Evolutionary conservation across 495 filamentous ascomycete genomes (phyloP).

Genomic region (Annulohypoxylon stygium): DNA sequence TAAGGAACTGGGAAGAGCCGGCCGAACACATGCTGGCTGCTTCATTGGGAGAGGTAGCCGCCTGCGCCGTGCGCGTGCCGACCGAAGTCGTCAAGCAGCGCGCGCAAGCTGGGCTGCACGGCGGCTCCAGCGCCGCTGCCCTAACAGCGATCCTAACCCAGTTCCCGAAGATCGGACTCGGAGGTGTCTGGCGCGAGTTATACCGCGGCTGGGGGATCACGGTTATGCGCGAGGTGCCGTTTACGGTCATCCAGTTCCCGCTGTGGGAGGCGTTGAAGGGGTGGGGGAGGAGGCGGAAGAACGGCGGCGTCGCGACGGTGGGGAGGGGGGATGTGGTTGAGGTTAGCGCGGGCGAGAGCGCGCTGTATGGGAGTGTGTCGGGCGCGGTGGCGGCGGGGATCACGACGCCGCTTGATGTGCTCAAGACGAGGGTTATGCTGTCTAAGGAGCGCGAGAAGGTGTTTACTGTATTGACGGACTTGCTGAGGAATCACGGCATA

Average conservation of each 20-base stretch:
- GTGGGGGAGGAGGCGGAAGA: slow-evolving; percentile 57
- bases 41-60: slow-evolving; percentile 88
- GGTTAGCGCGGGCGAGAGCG: slow-evolving; percentile 82
- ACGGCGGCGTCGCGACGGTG: background rate
- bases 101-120: slow-evolving; percentile 84
- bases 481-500: slow-evolving; percentile 77
- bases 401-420: slow-evolving; percentile 94
- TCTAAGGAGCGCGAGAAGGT: slow-evolving; percentile 71
- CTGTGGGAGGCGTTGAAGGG: slow-evolving; percentile 94
- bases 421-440: slow-evolving; percentile 98
- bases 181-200: slow-evolving; percentile 80
- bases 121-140: slow-evolving; percentile 68
- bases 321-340: slow-evolving; percentile 46
- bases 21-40: slow-evolving; percentile 88
- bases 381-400: slow-evolving; percentile 88
- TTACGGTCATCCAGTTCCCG: slow-evolving; percentile 96
- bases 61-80: slow-evolving; percentile 91
- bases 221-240: slow-evolving; percentile 94
- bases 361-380: slow-evolving; percentile 83
- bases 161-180: slow-evolving; percentile 57
- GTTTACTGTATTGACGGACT: slow-evolving; percentile 69
- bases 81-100: slow-evolving; percentile 98
- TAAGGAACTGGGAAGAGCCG: slow-evolving; percentile 36
- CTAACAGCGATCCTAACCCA: slow-evolving; percentile 76
- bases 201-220: slow-evolving; percentile 94